Conservation (phyloP, 768 basidiomycete genomes). For the Tylopilus felleus region DNA sequence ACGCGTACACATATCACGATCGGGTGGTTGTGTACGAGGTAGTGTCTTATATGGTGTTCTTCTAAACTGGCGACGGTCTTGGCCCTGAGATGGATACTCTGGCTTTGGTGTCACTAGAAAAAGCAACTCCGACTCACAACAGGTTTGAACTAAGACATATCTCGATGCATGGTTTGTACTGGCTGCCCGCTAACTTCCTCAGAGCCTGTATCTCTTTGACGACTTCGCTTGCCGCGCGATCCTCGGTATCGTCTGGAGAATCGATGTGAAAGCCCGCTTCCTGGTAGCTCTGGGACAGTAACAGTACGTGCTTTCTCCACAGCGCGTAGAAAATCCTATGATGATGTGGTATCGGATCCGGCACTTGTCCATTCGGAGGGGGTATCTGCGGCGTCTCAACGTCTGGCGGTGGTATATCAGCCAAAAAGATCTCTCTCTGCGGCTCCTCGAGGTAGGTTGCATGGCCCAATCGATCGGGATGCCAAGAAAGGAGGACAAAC, state of each 20-base stretch:
- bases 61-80: slow-evolving; percentile 66
- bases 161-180: slow-evolving; percentile 62
- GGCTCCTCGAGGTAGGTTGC: slow-evolving; percentile 75
- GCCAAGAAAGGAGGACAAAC: slow-evolving; percentile 53
- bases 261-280: slow-evolving; percentile 12
- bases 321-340: slow-evolving; percentile 22
- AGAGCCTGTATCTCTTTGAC: slow-evolving; percentile 21
- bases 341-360: slow-evolving; percentile 21
- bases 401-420: slow-evolving; percentile 21
- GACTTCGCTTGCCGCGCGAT: slow-evolving; percentile 22
- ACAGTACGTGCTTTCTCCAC: slow-evolving; percentile 22
- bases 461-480: slow-evolving; percentile 71
- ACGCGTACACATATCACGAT: slow-evolving; percentile 68
- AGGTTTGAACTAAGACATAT: slow-evolving; percentile 82
- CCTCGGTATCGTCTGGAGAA: slow-evolving; percentile 11
- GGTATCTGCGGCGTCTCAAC: slow-evolving; percentile 17
- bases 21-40: slow-evolving; percentile 61
- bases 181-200: slow-evolving; percentile 8
- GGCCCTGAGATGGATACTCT: slow-evolving; percentile 39
- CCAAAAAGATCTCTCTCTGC: slow-evolving; percentile 47
- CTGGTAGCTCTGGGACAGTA: slow-evolving; percentile 19
- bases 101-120: background rate
- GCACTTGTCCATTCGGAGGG: slow-evolving; percentile 16
- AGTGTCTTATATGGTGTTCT: slow-evolving; percentile 69
- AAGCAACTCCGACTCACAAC: slow-evolving; percentile 43